Evolutionary conservation across 2,329 filamentous ascomycete genomes (phyloP), one percentile per base, ranked within the genome.

Genomic region (Paramyrothecium sp.): DNA sequence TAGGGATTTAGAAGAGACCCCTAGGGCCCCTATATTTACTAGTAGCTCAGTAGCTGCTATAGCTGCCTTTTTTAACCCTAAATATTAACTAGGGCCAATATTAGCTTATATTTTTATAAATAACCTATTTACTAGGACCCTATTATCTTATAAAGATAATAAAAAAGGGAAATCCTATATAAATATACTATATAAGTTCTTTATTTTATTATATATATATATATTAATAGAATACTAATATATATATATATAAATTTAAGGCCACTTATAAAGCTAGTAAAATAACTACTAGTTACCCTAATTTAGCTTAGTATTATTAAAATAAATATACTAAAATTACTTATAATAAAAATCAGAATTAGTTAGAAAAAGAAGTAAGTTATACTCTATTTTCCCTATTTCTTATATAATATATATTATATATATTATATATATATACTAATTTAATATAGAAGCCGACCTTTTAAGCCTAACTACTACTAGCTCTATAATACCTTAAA

Each of bases 351-450:
- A n/a, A n/a, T 50, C 34, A 21, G 50, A 57, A 41, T 48, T 48
- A 34, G 30, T 51, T 54, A 54, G 13, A 49, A 17, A 57, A 48
- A 11, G 19, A 48, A 11, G 19, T 8, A 17, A 26, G 8, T 48
- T 33, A 20, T 44, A 53, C 49, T 44, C 51, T 38, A 53, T 55
- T 52, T 47, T 52, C n/a, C 51, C 51, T 47, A 34, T 51, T 51
- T 53, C n/a, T 34, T 53, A 56, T 38, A 34, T 55, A 55, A 50
- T 38, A 53, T 57, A 33, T 46, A 2, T 48, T 44, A 46, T 53
- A 7, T 54, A 53, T 54, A 44, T n/a, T 26, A 11, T 54, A 47
- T 48, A 21, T 26, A 23, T 48, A 48, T 16, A 47, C 19, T 46
- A 54, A 57, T 57, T 33, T n/a, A 5, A 16, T 57, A 30, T 26